These are phyloP conservation scores for Andrographis paniculata DNA, from an alignment of 305 asterid species.

Conservation along the genomic window DNA sequence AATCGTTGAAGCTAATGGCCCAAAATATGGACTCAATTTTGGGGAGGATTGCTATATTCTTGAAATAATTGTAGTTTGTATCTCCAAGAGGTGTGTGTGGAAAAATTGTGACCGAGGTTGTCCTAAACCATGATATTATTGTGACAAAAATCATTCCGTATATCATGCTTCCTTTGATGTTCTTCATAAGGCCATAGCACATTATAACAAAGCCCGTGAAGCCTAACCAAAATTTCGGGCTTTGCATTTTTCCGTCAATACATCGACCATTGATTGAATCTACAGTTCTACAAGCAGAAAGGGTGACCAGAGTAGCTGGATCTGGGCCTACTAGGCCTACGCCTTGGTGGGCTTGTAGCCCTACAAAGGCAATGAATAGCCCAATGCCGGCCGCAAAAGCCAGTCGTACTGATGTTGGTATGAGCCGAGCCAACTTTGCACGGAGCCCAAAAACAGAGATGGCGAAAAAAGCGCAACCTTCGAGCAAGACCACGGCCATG, in stretches of 20 bases:
- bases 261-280: conserved; percentile 46
- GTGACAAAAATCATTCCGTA: conserved; percentile 68
- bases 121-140: conserved; percentile 58
- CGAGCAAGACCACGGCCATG: conserved; percentile 56
- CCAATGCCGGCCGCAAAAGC: conserved; percentile 67
- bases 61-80: conserved; percentile 41
- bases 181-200: conserved; percentile 56
- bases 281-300: conserved; percentile 35
- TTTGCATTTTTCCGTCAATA: conserved; percentile 49
- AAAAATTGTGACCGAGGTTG: conserved; percentile 48
- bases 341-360: conserved; percentile 53
- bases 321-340: conserved; percentile 65
- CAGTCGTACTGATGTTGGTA: conserved; percentile 42
- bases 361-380: conserved; percentile 59
- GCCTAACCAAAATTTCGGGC: conserved; percentile 76
- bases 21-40: conserved; percentile 48
- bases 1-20: conserved; percentile 45
- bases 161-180: conserved; percentile 68
- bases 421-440: conserved; percentile 47
- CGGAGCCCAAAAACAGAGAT: conserved; percentile 61
- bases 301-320: conserved; percentile 35
- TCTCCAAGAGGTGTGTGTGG: conserved; percentile 53
- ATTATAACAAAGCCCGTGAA: conserved; percentile 41
- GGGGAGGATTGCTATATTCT: conserved; percentile 49
- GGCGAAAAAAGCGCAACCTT: conserved; percentile 51